These are phyloP conservation scores for Eimeria acervulina DNA, from an alignment of 169 alveolate species.

Conservation along the genomic window DNA sequence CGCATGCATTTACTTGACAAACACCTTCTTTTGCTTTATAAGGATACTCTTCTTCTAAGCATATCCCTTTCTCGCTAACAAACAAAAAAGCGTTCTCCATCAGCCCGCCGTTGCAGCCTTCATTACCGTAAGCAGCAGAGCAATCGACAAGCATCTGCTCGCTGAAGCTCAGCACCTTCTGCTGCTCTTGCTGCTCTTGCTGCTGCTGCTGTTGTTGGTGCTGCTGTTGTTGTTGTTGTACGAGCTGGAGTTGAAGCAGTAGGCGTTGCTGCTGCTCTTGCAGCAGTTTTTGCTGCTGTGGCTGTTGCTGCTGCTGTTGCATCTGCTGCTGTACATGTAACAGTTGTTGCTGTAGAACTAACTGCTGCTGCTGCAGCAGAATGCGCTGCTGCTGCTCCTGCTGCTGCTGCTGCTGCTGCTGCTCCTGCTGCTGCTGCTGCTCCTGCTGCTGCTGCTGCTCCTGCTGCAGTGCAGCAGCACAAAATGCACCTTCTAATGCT, in stretches of 20 bases:
- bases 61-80: conserved; percentile 87
- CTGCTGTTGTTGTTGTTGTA: too few species aligned
- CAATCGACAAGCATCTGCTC: conserved; percentile 96
- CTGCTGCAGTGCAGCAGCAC: conserved; percentile 67
- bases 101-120: conserved; percentile 95
- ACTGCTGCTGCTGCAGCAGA: conserved; percentile 84
- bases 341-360: too few species aligned
- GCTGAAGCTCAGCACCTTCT: conserved; percentile 90
- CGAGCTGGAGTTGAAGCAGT: too few species aligned
- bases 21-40: conserved; percentile 88
- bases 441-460: too few species aligned
- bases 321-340: too few species aligned
- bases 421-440: too few species aligned
- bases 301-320: too few species aligned
- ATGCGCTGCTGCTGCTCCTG: too few species aligned
- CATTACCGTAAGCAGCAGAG: conserved; percentile 89
- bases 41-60: conserved; percentile 91
- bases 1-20: conserved; percentile 86
- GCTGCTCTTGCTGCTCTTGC: conserved; percentile 75
- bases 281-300: too few species aligned
- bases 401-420: too few species aligned
- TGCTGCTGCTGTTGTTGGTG: too few species aligned
- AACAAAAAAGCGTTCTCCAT: conserved; percentile 91
- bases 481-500: conserved; percentile 92
- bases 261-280: too few species aligned